phyloP scores from a whole-genome alignment of 805 yeast species.

The Zygotorulaspora chibaensis region DNA sequence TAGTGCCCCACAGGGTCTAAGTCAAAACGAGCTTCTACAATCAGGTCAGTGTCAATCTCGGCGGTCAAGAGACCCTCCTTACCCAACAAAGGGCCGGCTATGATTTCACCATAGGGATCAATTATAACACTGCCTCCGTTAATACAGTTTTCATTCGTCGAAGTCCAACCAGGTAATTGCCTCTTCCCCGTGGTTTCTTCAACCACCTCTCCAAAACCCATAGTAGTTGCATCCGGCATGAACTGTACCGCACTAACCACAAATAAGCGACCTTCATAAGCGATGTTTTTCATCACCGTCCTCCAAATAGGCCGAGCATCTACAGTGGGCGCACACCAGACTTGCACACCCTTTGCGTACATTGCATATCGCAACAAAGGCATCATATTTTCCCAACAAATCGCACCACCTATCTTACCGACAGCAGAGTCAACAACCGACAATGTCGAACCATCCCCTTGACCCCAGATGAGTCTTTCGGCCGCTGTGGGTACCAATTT shows the following conservation, averaged over 20 bases:
- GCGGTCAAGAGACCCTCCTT: slow-evolving; percentile 41
- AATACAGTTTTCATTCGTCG: slow-evolving; percentile 33
- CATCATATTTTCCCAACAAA: slow-evolving; percentile 46
- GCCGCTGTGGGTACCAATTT: slow-evolving; percentile 44
- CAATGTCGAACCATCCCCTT: slow-evolving; percentile 45
- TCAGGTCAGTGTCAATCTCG: slow-evolving; percentile 38
- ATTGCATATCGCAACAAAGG: slow-evolving; percentile 41
- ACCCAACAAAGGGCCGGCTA: slow-evolving; percentile 43
- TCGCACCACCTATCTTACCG: slow-evolving; percentile 43
- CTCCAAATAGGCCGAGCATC: slow-evolving; percentile 45
- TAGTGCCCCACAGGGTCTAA: slow-evolving; percentile 44
- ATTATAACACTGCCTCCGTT: slow-evolving; percentile 42
- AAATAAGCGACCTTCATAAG: slow-evolving; percentile 41
- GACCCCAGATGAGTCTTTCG: slow-evolving; percentile 45
- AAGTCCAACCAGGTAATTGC: slow-evolving; percentile 30
- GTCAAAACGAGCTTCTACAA: slow-evolving; percentile 40
- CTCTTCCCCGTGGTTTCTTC: slow-evolving; percentile 25
- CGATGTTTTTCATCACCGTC: slow-evolving; percentile 41
- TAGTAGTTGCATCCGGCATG: slow-evolving; percentile 31
- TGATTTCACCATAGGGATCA: slow-evolving; percentile 41
- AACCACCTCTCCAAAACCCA: slow-evolving; percentile 22
- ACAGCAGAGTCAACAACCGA: slow-evolving; percentile 36
- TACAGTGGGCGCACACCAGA: slow-evolving; percentile 45
- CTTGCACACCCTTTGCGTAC: slow-evolving; percentile 41
- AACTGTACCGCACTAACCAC: slow-evolving; percentile 41